Base-by-base conservation (phyloP, 306 rosid species). In the Vigna nakashimae region DNA sequence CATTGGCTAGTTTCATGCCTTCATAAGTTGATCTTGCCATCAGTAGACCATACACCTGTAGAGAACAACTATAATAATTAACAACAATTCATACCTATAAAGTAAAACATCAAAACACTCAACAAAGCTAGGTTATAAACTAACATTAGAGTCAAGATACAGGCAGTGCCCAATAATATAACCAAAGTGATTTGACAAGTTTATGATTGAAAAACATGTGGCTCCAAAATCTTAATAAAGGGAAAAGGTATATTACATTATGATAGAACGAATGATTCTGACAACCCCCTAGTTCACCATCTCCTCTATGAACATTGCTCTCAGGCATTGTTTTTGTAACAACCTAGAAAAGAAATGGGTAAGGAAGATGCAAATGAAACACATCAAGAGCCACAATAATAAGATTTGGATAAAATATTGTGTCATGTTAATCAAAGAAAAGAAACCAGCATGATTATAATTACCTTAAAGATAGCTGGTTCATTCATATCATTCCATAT, bases 401-500 rank as follows among this genome's bases (percentile, higher is more conserved):
- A 67, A 38, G 49, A 56, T 46, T 42, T 43, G 55, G 64, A 53
- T 16, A 13, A 49, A 69, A 73, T 71, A 42, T 38, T 50, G 48
- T 66, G 66, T 30, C 26, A 34, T 49, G 34, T 10, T 15, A 16
- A 49, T 14, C 7, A 45, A 15, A 60, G 17, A 71, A 76, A 53
- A 69, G 0, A 79, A 52, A 46, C 20, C 50, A 9, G 22, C 53
- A 38, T 24, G 58, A 22, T 51, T 55, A 45, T 4, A 74, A 81
- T 72, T 82, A 94, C 98, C 98, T 90, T 94, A 66, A 94, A 90
- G 62, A 94, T 36, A 42, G 98, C 86, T 3, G 98, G 98, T 84
- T 94, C 98, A 70, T 94, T 94, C 98, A 94, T 94, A 85, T 94
- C 98, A 82, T 94, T 94, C 98, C 98, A 94, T 85, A 94, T 94